These are phyloP conservation scores for Stephanodiscus minutulus DNA, from an alignment of 108 stramenopile genomes.

Conservation along the genomic window DNA sequence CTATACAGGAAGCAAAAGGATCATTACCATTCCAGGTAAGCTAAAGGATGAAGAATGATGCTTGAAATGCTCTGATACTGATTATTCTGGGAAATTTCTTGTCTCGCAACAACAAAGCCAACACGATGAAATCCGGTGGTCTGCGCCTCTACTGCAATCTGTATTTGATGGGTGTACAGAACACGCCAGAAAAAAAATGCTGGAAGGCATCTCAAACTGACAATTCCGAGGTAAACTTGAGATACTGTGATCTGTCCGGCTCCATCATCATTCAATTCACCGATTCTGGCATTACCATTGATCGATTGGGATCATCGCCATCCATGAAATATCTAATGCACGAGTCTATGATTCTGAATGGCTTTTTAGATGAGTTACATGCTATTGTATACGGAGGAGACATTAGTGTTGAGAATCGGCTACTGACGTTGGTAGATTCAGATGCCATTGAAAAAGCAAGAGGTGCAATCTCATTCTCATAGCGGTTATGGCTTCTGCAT, in stretches of 20 bases:
- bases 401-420: slow-evolving; percentile 47
- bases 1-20: slow-evolving; percentile 47
- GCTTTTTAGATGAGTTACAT: slow-evolving; percentile 64
- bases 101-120: slow-evolving; percentile 27
- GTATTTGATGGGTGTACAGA: slow-evolving; percentile 80
- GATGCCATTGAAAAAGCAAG: slow-evolving; percentile 73
- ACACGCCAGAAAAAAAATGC: slow-evolving; percentile 68
- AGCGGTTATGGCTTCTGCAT: background rate
- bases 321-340: slow-evolving; percentile 77
- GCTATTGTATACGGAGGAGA: slow-evolving; percentile 46
- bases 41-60: background rate
- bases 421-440: slow-evolving; percentile 59
- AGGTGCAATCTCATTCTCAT: slow-evolving; percentile 68
- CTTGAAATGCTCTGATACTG: background rate
- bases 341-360: slow-evolving; percentile 73
- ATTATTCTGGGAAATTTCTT: background rate
- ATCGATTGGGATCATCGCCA: slow-evolving; percentile 67
- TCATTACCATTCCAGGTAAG: slow-evolving; percentile 51
- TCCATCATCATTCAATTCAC: slow-evolving; percentile 65
- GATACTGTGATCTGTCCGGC: slow-evolving; percentile 66
- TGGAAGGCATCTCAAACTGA: slow-evolving; percentile 74
- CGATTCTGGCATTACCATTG: slow-evolving; percentile 57
- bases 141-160: slow-evolving; percentile 69
- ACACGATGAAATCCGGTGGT: slow-evolving; percentile 82
- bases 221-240: slow-evolving; percentile 66